Conservation (phyloP, 2,329 filamentous ascomycete genomes). For the Arthrobotrys sphaeroides region DNA sequence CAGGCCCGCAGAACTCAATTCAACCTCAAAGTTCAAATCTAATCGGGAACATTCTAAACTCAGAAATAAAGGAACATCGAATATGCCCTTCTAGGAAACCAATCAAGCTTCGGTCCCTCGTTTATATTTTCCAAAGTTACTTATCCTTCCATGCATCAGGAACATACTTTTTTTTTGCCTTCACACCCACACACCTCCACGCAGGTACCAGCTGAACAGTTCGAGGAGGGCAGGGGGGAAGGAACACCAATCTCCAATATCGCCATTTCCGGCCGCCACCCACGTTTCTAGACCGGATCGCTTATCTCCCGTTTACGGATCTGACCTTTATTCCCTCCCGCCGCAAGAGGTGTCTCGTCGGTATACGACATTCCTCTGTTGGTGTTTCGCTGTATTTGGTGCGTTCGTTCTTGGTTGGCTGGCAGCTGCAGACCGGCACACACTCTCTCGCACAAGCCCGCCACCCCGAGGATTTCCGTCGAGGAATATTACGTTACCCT, state of each 20-base stretch:
- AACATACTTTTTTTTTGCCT: conserved; percentile 3
- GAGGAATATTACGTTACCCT: not conserved
- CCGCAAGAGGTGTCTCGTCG: conserved; percentile 23
- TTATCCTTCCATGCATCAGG: not conserved
- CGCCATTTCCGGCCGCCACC: conserved; percentile 51
- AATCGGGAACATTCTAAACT: not conserved
- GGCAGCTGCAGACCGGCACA: not conserved
- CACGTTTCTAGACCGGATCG: conserved; percentile 52
- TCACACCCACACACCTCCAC: not conserved
- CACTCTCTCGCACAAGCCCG: not conserved
- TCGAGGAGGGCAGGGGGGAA: not conserved
- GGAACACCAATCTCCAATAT: conserved; percentile 37
- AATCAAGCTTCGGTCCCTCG: conserved; percentile 20
- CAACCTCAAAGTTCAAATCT: not conserved
- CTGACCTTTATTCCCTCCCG: conserved; percentile 22
- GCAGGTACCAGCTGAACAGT: conserved; percentile 11
- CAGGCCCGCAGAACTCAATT: not conserved
- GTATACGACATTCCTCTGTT: conserved; percentile 5
- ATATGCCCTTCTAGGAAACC: not conserved
- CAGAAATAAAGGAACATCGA: not conserved
- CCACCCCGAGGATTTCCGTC: not conserved
- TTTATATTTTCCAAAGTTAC: conserved; percentile 13
- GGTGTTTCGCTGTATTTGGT: conserved; percentile 3
- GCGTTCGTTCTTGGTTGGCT: not conserved
- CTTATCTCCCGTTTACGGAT: conserved; percentile 53